Percentiles rank a stretch among this genome's conserved stretches.
Conservation (phyloP, 805 yeast genomes). For the Saccharomycopsis lassenensis region DNA sequence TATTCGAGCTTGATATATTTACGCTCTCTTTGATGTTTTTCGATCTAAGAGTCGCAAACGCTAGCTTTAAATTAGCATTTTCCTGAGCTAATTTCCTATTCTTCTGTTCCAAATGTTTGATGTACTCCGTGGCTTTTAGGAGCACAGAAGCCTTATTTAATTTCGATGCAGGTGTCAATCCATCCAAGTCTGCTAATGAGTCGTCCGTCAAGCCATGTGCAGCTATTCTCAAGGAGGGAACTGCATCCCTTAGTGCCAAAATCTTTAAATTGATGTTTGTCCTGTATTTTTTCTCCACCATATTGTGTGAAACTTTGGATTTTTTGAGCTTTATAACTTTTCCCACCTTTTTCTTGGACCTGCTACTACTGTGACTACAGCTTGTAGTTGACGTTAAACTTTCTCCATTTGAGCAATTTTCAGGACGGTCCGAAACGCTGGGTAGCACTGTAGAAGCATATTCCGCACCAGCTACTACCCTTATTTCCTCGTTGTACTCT, state of each 20-base stretch:
- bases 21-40: too few relatives aligned
- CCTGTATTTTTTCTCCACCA: conserved; percentile 72
- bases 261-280: conserved; percentile 69
- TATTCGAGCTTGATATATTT: not conserved
- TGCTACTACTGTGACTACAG: too few relatives aligned
- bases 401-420: too few relatives aligned
- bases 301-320: conserved; percentile 59
- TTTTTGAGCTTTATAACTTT: conserved; percentile 37
- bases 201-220: conserved; percentile 34
- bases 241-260: conserved; percentile 58
- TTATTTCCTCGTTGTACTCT: too few relatives aligned
- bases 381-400: too few relatives aligned
- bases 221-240: conserved; percentile 63
- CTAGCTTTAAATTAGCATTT: conserved; percentile 39
- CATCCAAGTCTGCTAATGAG: conserved; percentile 47
- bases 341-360: conserved; percentile 23
- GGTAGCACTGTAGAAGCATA: too few relatives aligned
- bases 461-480: too few relatives aligned
- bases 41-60: conserved; percentile 17
- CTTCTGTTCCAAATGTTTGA: conserved; percentile 55
- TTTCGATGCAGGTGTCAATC: conserved; percentile 63
- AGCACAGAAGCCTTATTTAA: conserved; percentile 70
- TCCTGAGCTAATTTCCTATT: conserved; percentile 43
- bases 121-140: conserved; percentile 72
- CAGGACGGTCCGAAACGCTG: too few relatives aligned